Conservation (phyloP, 306 rosid genomes). For the Prunus padus region DNA sequence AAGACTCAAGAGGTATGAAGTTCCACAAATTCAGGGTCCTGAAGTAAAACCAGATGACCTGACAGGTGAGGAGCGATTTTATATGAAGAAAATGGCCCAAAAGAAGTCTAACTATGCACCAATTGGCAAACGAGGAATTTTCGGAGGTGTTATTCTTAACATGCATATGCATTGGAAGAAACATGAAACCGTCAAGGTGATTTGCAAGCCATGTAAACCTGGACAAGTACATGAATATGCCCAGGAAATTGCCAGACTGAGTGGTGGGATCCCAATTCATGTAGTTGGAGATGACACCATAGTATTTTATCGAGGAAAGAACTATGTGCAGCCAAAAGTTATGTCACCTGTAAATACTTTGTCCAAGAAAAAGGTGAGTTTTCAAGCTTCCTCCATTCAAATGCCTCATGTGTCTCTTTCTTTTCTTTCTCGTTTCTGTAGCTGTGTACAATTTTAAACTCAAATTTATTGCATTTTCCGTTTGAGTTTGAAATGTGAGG, state of each 20-base stretch:
- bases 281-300: slow-evolving; percentile 74
- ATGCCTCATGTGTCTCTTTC: slow-evolving; percentile 1
- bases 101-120: slow-evolving; percentile 90
- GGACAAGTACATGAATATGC: slow-evolving; percentile 84
- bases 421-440: background rate
- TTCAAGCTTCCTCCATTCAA: slow-evolving; percentile 17
- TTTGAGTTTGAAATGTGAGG: background rate
- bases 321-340: slow-evolving; percentile 74
- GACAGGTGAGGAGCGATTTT: slow-evolving; percentile 85
- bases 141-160: slow-evolving; percentile 93
- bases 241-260: slow-evolving; percentile 79
- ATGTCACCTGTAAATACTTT: slow-evolving; percentile 86
- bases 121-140: slow-evolving; percentile 84
- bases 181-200: slow-evolving; percentile 88
- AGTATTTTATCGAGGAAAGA: slow-evolving; percentile 82
- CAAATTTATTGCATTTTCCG: background rate
- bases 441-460: background rate
- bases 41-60: slow-evolving; percentile 59
- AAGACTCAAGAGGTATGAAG: slow-evolving; percentile 79
- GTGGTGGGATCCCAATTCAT: slow-evolving; percentile 89
- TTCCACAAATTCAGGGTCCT: slow-evolving; percentile 80
- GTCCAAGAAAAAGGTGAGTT: slow-evolving; percentile 84
- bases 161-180: slow-evolving; percentile 99
- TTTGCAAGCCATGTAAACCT: slow-evolving; percentile 85
- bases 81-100: slow-evolving; percentile 88